These are phyloP conservation scores for Rhynchospora tenuis DNA, from an alignment of 176 grass and related monocot species.

Conservation along the genomic window DNA sequence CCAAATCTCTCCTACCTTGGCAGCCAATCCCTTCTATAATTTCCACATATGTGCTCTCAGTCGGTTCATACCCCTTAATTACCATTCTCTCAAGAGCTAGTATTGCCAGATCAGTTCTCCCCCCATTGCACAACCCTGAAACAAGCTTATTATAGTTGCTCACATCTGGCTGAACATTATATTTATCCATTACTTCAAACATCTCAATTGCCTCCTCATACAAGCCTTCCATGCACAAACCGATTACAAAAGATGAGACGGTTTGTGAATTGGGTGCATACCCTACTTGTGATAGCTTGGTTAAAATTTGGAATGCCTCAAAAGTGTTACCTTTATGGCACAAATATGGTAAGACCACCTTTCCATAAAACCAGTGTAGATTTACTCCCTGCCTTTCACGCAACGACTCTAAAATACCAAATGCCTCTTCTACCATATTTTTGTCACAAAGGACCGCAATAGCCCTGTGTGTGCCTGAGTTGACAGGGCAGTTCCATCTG, in stretches of 20 bases:
- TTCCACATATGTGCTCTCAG: not conserved
- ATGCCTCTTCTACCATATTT: not conserved
- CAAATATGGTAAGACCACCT: not conserved
- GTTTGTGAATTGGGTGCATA: not conserved
- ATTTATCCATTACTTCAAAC: slow-evolving; percentile 2
- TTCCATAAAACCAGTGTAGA: not conserved
- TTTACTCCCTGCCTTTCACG: not conserved
- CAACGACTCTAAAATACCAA: slow-evolving; percentile 6
- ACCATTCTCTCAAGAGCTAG: slow-evolving; percentile 13
- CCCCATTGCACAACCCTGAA: not conserved
- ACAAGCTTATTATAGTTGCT: not conserved
- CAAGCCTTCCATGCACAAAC: slow-evolving; percentile 14
- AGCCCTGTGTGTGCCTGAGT: not conserved
- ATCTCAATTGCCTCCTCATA: slow-evolving; percentile 19
- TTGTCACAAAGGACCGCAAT: not conserved
- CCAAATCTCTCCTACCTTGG: slow-evolving; percentile 4
- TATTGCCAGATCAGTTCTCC: slow-evolving; percentile 9
- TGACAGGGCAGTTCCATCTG: not conserved
- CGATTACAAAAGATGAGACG: not conserved
- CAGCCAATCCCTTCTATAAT: not conserved
- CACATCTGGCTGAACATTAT: not conserved
- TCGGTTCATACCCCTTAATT: not conserved
- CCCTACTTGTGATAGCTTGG: not conserved
- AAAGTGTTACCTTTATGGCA: not conserved
- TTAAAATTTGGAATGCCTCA: slow-evolving; percentile 14